Percentiles rank a stretch among this genome's conserved stretches.
Evolutionary conservation across 2,329 filamentous ascomycete genomes (phyloP).

Genomic region (Polychaeton citri): DNA sequence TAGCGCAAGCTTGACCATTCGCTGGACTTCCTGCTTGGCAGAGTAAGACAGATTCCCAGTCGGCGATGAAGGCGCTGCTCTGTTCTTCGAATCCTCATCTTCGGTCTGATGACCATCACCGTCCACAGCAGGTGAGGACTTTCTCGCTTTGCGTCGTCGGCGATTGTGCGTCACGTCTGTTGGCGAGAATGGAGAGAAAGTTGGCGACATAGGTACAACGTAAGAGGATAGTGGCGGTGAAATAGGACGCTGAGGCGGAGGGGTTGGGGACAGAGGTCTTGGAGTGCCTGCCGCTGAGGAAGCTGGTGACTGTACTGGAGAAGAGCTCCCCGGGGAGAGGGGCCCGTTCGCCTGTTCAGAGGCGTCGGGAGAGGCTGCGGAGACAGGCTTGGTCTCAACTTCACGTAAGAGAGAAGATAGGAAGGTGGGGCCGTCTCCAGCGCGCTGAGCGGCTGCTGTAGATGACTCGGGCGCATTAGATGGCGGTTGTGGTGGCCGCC

Average conservation of each 20-base stretch:
- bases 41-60: conserved; percentile 52
- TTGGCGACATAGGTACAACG: conserved; percentile 61
- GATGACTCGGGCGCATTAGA: conserved; percentile 26
- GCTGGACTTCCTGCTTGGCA: conserved; percentile 77
- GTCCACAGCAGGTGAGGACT: background rate
- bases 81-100: conserved; percentile 15
- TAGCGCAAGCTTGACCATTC: conserved; percentile 71
- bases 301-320: conserved; percentile 53
- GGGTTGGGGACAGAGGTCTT: conserved; percentile 53
- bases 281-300: conserved; percentile 54
- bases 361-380: conserved; percentile 20
- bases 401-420: conserved; percentile 78
- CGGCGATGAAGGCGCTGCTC: conserved; percentile 16
- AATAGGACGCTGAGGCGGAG: conserved; percentile 53
- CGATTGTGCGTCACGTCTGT: conserved; percentile 11
- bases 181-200: conserved; percentile 41
- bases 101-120: conserved; percentile 5
- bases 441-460: conserved; percentile 15
- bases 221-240: conserved; percentile 58
- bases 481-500: conserved; percentile 33
- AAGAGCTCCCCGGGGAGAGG: conserved; percentile 36
- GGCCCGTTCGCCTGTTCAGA: conserved; percentile 21
- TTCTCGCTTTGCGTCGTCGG: background rate
- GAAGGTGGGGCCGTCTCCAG: conserved; percentile 56
- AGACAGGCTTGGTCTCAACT: conserved; percentile 49